Conservation (phyloP, 1,139 yeast genomes). For the Pichia sp. region DNA sequence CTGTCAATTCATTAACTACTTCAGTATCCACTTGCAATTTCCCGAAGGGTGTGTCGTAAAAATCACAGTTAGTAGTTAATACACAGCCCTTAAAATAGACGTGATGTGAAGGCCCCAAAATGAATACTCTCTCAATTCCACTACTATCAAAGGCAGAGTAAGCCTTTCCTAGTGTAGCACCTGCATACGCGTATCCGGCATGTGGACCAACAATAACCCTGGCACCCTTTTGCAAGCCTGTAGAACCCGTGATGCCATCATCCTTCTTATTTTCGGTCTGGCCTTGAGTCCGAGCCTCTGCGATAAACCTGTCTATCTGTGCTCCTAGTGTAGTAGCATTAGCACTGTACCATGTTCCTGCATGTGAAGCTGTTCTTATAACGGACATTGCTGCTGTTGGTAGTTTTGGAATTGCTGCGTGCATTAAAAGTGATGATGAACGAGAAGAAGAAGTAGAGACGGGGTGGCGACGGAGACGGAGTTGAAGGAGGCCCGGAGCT, state of each 20-base stretch:
- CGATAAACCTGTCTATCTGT: no score
- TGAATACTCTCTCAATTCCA: conserved; percentile 54
- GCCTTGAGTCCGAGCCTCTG: conserved; percentile 43
- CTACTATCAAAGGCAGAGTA: conserved; percentile 64
- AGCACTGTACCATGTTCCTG: conserved; percentile 82
- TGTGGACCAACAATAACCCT: conserved; percentile 62
- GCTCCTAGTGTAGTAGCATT: conserved; percentile 18
- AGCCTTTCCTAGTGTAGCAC: conserved; percentile 69
- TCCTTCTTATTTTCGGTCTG: conserved; percentile 32
- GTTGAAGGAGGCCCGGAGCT: no score
- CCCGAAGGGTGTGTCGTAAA: conserved; percentile 81
- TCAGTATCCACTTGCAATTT: conserved; percentile 56
- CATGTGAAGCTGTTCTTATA: conserved; percentile 56
- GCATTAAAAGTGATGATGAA: no score
- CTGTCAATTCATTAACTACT: conserved; percentile 31
- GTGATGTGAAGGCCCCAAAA: conserved; percentile 93
- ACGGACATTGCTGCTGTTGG: no score
- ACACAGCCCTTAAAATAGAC: conserved; percentile 65
- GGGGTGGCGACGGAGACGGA: no score
- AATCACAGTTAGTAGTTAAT: conserved; percentile 44
- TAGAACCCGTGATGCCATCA: conserved; percentile 16
- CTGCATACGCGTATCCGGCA: conserved; percentile 88
- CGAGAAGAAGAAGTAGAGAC: no score
- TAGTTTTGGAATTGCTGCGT: no score
- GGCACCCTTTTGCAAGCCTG: no score